Conservation (phyloP, 768 basidiomycete genomes). For the Lactarius tabidus region DNA sequence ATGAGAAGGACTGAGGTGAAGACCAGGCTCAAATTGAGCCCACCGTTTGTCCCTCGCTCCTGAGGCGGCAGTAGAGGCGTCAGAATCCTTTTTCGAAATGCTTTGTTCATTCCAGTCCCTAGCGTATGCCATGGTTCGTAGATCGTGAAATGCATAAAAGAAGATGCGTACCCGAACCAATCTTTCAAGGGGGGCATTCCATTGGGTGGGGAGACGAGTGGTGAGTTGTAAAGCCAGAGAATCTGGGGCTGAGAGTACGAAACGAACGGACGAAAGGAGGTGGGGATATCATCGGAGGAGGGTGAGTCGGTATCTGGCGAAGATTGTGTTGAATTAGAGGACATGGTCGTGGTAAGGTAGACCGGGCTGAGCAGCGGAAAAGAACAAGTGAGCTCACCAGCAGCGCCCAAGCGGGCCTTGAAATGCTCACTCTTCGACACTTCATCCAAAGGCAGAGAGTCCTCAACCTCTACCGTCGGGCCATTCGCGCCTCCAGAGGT, state of each 20-base stretch:
- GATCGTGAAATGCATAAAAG: constrained; percentile 16
- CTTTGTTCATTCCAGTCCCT: constrained; percentile 58
- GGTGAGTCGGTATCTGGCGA: constrained; percentile 20
- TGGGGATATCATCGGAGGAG: constrained; percentile 24
- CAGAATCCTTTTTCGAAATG: constrained; percentile 64
- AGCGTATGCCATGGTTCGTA: constrained; percentile 24
- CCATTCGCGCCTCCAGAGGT: constrained; percentile 71
- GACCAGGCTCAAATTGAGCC: constrained; percentile 10
- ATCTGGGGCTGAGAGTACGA: constrained; percentile 70
- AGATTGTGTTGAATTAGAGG: constrained; percentile 11
- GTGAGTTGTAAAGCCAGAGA: constrained; percentile 67
- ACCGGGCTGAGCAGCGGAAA: constrained; percentile 1
- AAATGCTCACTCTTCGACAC: constrained; percentile 37
- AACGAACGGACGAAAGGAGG: constrained; percentile 42
- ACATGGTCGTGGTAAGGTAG: constrained; percentile 12
- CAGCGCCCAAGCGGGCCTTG: constrained; percentile 17
- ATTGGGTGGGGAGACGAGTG: constrained; percentile 62
- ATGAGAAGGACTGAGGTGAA: constrained; percentile 24
- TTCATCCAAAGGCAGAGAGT: constrained; percentile 66
- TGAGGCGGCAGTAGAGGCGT: constrained; percentile 46
- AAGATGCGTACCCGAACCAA: constrained; percentile 74
- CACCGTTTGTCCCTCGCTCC: constrained; percentile 67
- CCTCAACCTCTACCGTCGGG: constrained; percentile 58
- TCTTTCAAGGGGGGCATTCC: constrained; percentile 81
- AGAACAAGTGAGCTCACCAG: constrained; percentile 6